Conservation (phyloP, 2,329 filamentous ascomycete species). For the Cordyceps tenuipes region DNA sequence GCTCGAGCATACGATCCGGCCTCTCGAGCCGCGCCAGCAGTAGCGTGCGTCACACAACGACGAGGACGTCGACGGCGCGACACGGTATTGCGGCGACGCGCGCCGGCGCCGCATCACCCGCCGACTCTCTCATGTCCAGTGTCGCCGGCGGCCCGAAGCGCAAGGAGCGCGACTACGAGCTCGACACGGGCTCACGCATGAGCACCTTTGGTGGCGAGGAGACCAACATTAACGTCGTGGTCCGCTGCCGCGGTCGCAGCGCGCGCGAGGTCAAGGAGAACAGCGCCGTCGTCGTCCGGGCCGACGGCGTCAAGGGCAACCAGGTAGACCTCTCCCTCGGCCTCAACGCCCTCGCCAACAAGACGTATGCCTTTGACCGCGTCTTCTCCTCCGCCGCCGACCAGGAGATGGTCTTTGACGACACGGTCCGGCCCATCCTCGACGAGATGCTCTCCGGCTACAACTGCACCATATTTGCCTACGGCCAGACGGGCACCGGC, state of each 20-base stretch:
- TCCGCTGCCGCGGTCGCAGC: slow-evolving; percentile 85
- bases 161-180: slow-evolving; percentile 78
- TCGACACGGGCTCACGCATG: slow-evolving; percentile 31
- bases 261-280: slow-evolving; percentile 91
- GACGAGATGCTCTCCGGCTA: slow-evolving; percentile 94
- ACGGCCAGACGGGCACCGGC: slow-evolving; percentile 94
- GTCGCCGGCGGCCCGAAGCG: slow-evolving; percentile 61
- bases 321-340: slow-evolving; percentile 85
- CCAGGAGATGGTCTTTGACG: slow-evolving; percentile 88
- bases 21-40: slow-evolving; percentile 17
- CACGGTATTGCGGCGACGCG: slow-evolving; percentile 14
- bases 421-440: slow-evolving; percentile 86
- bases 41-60: slow-evolving; percentile 17
- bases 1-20: slow-evolving; percentile 18
- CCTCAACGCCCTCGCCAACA: slow-evolving; percentile 85
- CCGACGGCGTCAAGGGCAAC: slow-evolving; percentile 81
- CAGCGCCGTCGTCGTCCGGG: slow-evolving; percentile 82
- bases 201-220: slow-evolving; percentile 44
- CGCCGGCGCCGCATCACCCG: slow-evolving; percentile 54
- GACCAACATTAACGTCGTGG: slow-evolving; percentile 97
- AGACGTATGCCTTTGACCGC: slow-evolving; percentile 93
- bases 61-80: slow-evolving; percentile 19
- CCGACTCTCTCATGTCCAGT: slow-evolving; percentile 56
- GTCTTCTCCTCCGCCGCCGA: slow-evolving; percentile 94
- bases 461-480: slow-evolving; percentile 98